A percentile compares a stretch with the other conserved stretches of the same genome.
These are phyloP conservation scores for Russula compacta DNA, from an alignment of 768 basidiomycete genomes.

Conservation along the genomic window DNA sequence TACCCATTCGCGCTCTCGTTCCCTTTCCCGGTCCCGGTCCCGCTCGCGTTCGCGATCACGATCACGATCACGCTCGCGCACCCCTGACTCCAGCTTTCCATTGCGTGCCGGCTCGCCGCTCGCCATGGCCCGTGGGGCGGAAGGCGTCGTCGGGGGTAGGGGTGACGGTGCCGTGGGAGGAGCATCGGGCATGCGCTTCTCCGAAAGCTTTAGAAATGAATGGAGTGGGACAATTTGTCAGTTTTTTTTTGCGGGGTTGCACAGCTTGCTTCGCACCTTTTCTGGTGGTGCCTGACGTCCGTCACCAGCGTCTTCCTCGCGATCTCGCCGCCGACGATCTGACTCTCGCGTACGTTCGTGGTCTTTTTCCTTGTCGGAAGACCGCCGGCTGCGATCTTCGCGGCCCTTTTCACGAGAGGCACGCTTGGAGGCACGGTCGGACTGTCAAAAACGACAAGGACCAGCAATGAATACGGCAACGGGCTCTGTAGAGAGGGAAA, in stretches of 20 bases:
- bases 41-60: slow-evolving; percentile 38
- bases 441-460: slow-evolving; percentile 30
- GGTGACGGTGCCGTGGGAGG: slow-evolving; percentile 28
- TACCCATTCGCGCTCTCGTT: slow-evolving; percentile 12
- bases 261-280: slow-evolving; percentile 36
- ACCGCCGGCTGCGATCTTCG: slow-evolving; percentile 62
- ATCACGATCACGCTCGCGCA: slow-evolving; percentile 37
- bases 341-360: slow-evolving; percentile 61
- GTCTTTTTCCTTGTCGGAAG: slow-evolving; percentile 51
- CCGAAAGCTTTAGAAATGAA: slow-evolving; percentile 27
- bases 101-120: slow-evolving; percentile 35
- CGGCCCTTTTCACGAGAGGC: slow-evolving; percentile 68
- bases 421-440: slow-evolving; percentile 73
- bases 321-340: slow-evolving; percentile 56
- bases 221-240: neutral
- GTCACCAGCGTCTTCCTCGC: slow-evolving; percentile 45
- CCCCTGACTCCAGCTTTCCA: slow-evolving; percentile 32
- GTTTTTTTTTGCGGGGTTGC: neutral
- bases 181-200: slow-evolving; percentile 50
- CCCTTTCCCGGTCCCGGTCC: neutral
- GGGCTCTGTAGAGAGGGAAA: neutral
- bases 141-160: slow-evolving; percentile 51
- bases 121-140: slow-evolving; percentile 66
- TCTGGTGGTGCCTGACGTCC: slow-evolving; percentile 39
- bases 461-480: neutral